Conservation (phyloP, 2,329 filamentous ascomycete species). For the Aspergillus fijiensis region DNA sequence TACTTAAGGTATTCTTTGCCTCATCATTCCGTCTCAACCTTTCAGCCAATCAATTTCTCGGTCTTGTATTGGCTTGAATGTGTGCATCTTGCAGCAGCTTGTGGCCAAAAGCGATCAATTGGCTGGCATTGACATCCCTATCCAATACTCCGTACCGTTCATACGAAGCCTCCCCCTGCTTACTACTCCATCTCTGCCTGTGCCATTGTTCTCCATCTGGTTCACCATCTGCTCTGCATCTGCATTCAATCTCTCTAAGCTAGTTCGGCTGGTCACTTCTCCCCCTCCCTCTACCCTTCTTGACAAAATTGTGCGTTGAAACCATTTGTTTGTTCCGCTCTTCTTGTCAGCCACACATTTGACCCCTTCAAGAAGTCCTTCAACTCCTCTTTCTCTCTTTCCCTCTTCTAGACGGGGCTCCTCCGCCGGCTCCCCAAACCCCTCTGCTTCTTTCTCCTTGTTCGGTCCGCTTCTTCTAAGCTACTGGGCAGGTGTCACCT, state of each 20-base stretch:
- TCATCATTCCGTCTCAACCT: not conserved
- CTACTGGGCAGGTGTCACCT: not conserved
- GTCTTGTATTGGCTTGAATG: not conserved
- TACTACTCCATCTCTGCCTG: not conserved
- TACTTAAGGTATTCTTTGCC: not conserved
- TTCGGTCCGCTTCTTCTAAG: not conserved
- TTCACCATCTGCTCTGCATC: not conserved
- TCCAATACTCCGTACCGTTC: too few species aligned
- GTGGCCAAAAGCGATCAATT: too few species aligned
- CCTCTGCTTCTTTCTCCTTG: conserved; percentile 11
- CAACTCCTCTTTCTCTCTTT: not conserved
- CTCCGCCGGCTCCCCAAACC: not conserved
- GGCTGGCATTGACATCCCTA: too few species aligned
- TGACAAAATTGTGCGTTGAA: not conserved
- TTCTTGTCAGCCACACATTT: conserved; percentile 7
- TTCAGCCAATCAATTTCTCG: not conserved
- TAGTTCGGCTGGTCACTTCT: not conserved
- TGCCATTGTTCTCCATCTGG: not conserved
- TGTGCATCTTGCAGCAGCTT: too few species aligned
- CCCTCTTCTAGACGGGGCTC: not conserved
- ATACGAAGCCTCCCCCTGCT: conserved; percentile 4
- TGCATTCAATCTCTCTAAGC: not conserved
- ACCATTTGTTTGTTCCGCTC: conserved; percentile 5
- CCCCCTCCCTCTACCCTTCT: conserved; percentile 2
- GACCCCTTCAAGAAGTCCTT: conserved; percentile 3